phyloP scores from a whole-genome alignment of 257 asterid genomes.

The Capsicum rhomboideum region DNA sequence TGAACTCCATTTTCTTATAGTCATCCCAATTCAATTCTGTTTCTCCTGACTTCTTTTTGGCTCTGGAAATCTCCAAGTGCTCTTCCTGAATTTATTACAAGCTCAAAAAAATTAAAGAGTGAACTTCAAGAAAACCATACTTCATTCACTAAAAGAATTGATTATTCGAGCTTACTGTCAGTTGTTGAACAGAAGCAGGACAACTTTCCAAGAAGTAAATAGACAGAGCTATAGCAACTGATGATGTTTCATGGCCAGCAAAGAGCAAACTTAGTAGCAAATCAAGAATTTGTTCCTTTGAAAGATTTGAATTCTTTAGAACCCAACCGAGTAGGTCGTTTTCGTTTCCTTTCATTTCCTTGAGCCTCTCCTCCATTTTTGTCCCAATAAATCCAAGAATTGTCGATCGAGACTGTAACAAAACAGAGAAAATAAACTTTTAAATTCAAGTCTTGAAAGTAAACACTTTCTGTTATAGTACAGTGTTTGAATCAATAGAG shows the following conservation, averaged over 20 bases:
- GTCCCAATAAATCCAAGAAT: constrained; percentile 63
- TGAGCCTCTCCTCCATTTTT: constrained; percentile 67
- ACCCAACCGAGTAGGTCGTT: constrained; percentile 89
- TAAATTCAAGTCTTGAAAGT: not conserved
- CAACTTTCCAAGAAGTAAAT: constrained; percentile 65
- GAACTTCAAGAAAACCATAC: not conserved
- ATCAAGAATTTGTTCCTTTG: constrained; percentile 77
- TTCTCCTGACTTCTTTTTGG: constrained; percentile 34
- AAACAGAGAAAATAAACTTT: not conserved
- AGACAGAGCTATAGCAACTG: constrained; percentile 70
- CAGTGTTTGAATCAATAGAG: too few relatives aligned
- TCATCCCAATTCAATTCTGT: constrained; percentile 74
- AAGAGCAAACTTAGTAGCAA: constrained; percentile 71
- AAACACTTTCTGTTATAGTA: too few relatives aligned
- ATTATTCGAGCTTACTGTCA: constrained; percentile 24
- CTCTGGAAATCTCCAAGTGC: constrained; percentile 40
- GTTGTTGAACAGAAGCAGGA: constrained; percentile 55
- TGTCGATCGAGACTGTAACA: constrained; percentile 61
- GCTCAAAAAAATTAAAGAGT: not conserved
- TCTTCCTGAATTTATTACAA: constrained; percentile 41
- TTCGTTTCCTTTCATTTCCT: constrained; percentile 21
- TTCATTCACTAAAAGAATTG: not conserved
- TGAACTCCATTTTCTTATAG: constrained; percentile 87
- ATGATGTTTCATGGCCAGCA: constrained; percentile 94
- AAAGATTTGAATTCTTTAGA: constrained; percentile 55